Conservation (phyloP, 495 filamentous ascomycete species). For the Hypomontagnella submonticulosa region DNA sequence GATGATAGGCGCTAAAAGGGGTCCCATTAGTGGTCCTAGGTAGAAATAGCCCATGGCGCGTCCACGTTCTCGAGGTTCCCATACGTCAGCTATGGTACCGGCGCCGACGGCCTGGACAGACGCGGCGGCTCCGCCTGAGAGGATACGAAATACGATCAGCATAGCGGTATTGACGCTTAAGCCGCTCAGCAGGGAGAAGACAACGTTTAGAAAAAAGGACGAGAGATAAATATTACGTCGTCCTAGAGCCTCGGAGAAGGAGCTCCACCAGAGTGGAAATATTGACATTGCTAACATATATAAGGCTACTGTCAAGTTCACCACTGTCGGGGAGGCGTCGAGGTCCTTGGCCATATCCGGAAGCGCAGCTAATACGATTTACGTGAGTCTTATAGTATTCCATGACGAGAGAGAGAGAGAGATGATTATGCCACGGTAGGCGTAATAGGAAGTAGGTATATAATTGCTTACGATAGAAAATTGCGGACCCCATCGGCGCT, state of each 20-base stretch:
- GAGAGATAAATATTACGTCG: constrained; percentile 85
- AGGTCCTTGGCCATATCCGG: constrained; percentile 74
- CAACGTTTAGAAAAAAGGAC: constrained; percentile 82
- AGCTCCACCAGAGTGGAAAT: constrained; percentile 95
- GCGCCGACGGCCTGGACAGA: constrained; percentile 93
- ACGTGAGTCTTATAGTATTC: constrained; percentile 27
- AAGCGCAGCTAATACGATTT: constrained; percentile 70
- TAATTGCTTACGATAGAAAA: constrained; percentile 78
- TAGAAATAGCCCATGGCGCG: constrained; percentile 95
- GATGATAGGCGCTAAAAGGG: constrained; percentile 85
- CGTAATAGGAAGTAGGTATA: constrained; percentile 16
- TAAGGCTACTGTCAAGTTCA: constrained; percentile 84
- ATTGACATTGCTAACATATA: constrained; percentile 94
- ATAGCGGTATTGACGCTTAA: constrained; percentile 80
- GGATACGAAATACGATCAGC: constrained; percentile 85
- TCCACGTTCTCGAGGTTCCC: constrained; percentile 83
- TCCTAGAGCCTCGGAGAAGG: constrained; percentile 85
- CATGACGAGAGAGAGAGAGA: background rate
- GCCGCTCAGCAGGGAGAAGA: constrained; percentile 80
- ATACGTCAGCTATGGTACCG: constrained; percentile 92
- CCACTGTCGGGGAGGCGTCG: constrained; percentile 71
- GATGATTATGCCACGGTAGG: background rate
- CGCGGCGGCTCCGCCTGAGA: constrained; percentile 85
- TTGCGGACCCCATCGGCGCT: constrained; percentile 85
- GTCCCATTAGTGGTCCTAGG: constrained; percentile 86